A percentile compares a stretch with the other conserved stretches of the same genome.
Evolutionary conservation across 345 rosid species (phyloP).

Genomic region (Salix koriyanagi): DNA sequence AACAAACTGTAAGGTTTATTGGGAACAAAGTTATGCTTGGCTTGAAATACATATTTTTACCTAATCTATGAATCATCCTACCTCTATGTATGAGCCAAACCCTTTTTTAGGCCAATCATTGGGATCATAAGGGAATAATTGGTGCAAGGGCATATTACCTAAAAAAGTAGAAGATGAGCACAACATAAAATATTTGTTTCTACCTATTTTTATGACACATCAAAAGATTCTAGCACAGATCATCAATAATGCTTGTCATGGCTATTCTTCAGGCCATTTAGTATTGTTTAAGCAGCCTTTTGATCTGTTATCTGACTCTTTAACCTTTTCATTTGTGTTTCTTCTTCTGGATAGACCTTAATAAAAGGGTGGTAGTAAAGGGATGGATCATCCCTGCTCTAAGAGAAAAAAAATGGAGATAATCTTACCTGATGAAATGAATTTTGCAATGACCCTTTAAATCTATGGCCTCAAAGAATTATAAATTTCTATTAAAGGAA

Average conservation of each 20-base stretch:
- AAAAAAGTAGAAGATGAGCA: conserved; percentile 31
- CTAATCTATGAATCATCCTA: conserved; percentile 32
- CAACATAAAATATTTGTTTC: conserved; percentile 30
- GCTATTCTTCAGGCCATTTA: conserved; percentile 7
- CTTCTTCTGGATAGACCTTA: neutral
- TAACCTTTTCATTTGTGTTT: neutral
- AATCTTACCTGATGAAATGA: conserved; percentile 13
- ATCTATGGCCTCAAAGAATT: conserved; percentile 11
- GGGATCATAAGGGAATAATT: conserved; percentile 36
- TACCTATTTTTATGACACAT: conserved; percentile 4
- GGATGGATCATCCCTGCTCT: neutral
- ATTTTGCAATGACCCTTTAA: conserved; percentile 2
- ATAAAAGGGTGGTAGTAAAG: conserved; percentile 1
- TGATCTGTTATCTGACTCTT: conserved; percentile 1
- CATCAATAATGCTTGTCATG: conserved; percentile 30
- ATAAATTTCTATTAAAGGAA: conserved; percentile 46
- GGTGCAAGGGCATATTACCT: conserved; percentile 27
- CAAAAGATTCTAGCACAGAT: neutral
- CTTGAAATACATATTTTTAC: conserved; percentile 18
- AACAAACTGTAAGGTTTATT: conserved; percentile 32
- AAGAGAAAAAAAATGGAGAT: neutral
- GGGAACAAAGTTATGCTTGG: conserved; percentile 27
- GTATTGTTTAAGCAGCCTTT: neutral
- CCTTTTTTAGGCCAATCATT: conserved; percentile 37
- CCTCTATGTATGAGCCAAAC: conserved; percentile 13